These are phyloP conservation scores for Suhomyces terraborum DNA, from an alignment of 1,139 yeast species.

Conservation along the genomic window DNA sequence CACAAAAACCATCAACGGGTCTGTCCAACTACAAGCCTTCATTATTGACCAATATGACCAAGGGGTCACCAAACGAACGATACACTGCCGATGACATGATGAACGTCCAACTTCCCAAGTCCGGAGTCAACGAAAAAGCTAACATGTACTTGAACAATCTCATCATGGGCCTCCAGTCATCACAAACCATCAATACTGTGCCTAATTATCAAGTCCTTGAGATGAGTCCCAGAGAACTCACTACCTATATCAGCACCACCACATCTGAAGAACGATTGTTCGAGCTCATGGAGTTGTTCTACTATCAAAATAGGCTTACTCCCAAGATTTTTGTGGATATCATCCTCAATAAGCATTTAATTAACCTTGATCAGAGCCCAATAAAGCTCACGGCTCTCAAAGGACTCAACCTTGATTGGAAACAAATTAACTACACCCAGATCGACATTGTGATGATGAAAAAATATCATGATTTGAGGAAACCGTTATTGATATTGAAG, in stretches of 20 bases:
- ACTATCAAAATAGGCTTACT: constrained; percentile 30
- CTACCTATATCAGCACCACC: constrained; percentile 25
- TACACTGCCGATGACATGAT: constrained; percentile 21
- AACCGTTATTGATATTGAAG: constrained; percentile 35
- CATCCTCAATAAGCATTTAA: constrained; percentile 31
- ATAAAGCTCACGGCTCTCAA: constrained; percentile 15
- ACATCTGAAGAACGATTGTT: constrained; percentile 28
- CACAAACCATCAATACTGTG: constrained; percentile 6
- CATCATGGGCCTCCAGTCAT: constrained; percentile 24
- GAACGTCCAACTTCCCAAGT: constrained; percentile 15
- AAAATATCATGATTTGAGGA: constrained; percentile 37
- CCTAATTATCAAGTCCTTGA: constrained; percentile 16
- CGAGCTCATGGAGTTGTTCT: constrained; percentile 31
- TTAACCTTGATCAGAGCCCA: constrained; percentile 27
- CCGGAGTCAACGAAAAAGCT: constrained; percentile 14
- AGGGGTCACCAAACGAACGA: constrained; percentile 37
- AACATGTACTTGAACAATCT: constrained; percentile 23
- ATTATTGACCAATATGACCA: constrained; percentile 33
- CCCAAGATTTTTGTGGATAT: constrained; percentile 30
- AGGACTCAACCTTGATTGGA: constrained; percentile 19
- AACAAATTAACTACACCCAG: constrained; percentile 21
- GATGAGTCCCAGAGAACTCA: constrained; percentile 25
- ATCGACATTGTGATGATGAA: constrained; percentile 36
- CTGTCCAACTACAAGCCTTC: constrained; percentile 35
- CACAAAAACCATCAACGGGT: constrained; percentile 8